phyloP scores from a whole-genome alignment of 495 filamentous ascomycete genomes.

The Neurospora intermedia region DNA sequence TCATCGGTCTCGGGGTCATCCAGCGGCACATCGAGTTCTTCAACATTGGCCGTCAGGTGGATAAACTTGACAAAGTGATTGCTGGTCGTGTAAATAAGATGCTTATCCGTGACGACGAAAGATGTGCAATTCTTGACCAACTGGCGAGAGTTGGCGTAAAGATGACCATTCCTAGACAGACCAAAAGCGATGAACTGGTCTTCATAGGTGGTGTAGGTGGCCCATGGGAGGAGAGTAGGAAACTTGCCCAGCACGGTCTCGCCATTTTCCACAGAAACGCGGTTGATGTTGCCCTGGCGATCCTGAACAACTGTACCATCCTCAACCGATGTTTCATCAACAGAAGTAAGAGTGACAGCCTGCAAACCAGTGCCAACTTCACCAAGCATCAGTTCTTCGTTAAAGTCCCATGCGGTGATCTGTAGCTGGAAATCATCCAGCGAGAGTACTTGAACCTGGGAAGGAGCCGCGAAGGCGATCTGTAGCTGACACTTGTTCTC shows the following conservation, averaged over 20 bases:
- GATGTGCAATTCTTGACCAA: constrained; percentile 84
- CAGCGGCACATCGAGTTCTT: constrained; percentile 67
- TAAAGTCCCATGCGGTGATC: constrained; percentile 12
- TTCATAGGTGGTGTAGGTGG: constrained; percentile 31
- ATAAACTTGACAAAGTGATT: constrained; percentile 90
- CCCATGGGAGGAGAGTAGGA: constrained; percentile 42
- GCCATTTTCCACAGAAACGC: neutral
- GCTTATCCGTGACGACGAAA: constrained; percentile 67
- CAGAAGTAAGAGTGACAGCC: constrained; percentile 10
- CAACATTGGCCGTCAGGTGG: constrained; percentile 46
- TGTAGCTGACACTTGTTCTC: constrained; percentile 10
- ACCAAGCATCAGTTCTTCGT: constrained; percentile 9
- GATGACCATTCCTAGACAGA: constrained; percentile 58
- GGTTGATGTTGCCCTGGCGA: constrained; percentile 23
- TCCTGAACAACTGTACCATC: constrained; percentile 26
- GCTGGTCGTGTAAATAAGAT: constrained; percentile 84
- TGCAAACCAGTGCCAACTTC: constrained; percentile 6
- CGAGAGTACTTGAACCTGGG: constrained; percentile 15
- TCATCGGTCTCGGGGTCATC: constrained; percentile 91
- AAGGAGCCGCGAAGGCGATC: constrained; percentile 13
- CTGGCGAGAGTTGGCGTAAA: constrained; percentile 65
- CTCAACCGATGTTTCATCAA: neutral
- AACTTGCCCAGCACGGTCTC: constrained; percentile 13
- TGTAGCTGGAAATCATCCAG: constrained; percentile 10
- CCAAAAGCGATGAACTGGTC: constrained; percentile 42